These are phyloP conservation scores for Sclerotinia sclerotiorum DNA, from an alignment of 2,329 filamentous ascomycete genomes.

Conservation along the genomic window DNA sequence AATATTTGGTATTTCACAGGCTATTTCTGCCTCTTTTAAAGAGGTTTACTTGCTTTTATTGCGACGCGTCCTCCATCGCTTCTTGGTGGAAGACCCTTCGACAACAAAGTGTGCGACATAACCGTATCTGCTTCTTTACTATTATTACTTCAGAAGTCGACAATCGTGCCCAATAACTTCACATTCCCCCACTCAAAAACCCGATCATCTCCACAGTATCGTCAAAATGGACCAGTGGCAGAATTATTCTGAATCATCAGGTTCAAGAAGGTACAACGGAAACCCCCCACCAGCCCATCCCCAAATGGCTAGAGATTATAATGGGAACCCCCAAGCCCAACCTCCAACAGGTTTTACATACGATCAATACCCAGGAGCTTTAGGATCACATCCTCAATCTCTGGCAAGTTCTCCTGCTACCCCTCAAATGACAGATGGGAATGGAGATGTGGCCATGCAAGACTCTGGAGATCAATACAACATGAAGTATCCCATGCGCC, in stretches of 20 bases:
- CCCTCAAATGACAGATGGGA: slow-evolving; percentile 66
- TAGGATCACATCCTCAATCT: slow-evolving; percentile 48
- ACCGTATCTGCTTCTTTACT: not conserved
- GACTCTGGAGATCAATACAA: slow-evolving; percentile 78
- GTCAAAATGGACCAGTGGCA: slow-evolving; percentile 63
- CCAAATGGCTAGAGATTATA: slow-evolving; percentile 51
- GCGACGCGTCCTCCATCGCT: slow-evolving; percentile 33
- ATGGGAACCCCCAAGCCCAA: slow-evolving; percentile 44
- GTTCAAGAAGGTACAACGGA: slow-evolving; percentile 64
- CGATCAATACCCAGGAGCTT: slow-evolving; percentile 60
- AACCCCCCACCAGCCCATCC: slow-evolving; percentile 48
- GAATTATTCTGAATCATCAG: slow-evolving; percentile 63
- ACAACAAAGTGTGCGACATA: slow-evolving; percentile 19
- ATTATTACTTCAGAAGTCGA: slow-evolving; percentile 17
- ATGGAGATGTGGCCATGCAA: slow-evolving; percentile 81
- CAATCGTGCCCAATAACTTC: slow-evolving; percentile 23
- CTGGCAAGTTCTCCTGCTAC: slow-evolving; percentile 59
- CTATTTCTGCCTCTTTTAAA: slow-evolving; percentile 36
- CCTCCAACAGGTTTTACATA: slow-evolving; percentile 64
- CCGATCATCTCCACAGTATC: slow-evolving; percentile 28
- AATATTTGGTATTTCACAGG: slow-evolving; percentile 31
- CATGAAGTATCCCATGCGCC: slow-evolving; percentile 81
- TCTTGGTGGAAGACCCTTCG: slow-evolving; percentile 15
- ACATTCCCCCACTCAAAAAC: slow-evolving; percentile 31
- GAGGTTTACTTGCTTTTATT: slow-evolving; percentile 28